phyloP scores from a whole-genome alignment of 768 basidiomycete species.

The Epithele typhae region DNA sequence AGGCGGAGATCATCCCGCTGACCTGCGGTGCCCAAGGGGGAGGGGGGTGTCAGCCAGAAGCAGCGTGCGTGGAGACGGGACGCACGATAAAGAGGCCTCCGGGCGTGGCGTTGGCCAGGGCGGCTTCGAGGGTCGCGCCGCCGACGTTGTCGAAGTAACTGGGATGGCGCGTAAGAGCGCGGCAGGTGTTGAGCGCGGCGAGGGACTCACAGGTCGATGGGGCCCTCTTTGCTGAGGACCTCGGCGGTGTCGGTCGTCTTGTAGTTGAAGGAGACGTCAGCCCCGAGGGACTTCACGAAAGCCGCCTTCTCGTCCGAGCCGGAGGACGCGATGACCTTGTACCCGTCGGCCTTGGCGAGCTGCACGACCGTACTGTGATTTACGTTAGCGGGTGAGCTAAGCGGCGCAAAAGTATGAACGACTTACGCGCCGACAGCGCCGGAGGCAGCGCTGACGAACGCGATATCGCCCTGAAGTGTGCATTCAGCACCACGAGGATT shows the following conservation, averaged over 20 bases:
- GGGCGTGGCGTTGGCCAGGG: constrained; percentile 10
- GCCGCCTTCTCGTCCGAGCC: constrained; percentile 70
- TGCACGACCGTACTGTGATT: constrained; percentile 32
- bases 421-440: constrained; percentile 59
- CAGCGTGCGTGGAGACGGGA: not conserved
- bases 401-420: too few species aligned
- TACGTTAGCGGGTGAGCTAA: not conserved
- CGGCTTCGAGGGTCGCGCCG: constrained; percentile 27
- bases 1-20: constrained; percentile 29
- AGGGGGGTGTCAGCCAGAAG: too few species aligned
- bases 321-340: constrained; percentile 67
- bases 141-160: constrained; percentile 34
- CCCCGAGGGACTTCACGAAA: constrained; percentile 54
- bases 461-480: constrained; percentile 43
- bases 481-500: not conserved
- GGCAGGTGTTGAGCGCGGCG: not conserved
- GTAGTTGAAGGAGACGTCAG: constrained; percentile 72
- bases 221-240: constrained; percentile 52
- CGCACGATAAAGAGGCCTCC: not conserved
- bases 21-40: constrained; percentile 4
- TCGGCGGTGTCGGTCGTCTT: constrained; percentile 53
- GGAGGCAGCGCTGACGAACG: constrained; percentile 44
- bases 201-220: constrained; percentile 39
- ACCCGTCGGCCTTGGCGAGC: constrained; percentile 38
- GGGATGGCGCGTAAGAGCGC: not conserved